Percentiles rank a stretch among this genome's conserved stretches.
Conservation (phyloP, 768 basidiomycete genomes). For the Boletellus ananiceps region DNA sequence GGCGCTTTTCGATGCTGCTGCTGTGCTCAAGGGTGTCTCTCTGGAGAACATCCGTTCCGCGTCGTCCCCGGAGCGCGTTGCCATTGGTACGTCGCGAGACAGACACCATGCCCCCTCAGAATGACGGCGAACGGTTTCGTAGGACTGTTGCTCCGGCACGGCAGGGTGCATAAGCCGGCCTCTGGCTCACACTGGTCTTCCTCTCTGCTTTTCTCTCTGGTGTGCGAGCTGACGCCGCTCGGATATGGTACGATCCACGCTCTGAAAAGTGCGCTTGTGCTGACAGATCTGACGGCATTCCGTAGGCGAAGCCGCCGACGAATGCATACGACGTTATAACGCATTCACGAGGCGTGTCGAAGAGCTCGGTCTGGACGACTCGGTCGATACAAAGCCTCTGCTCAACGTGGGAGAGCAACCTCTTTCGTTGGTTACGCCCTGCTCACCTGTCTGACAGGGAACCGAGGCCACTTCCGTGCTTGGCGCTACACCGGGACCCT, state of each 20-base stretch:
- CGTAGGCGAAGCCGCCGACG: slow-evolving; percentile 41
- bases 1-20: slow-evolving; percentile 52
- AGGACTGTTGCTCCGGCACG: slow-evolving; percentile 70
- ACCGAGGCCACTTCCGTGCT: slow-evolving; percentile 55
- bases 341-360: slow-evolving; percentile 55
- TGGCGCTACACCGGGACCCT: slow-evolving; percentile 58
- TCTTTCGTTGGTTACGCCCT: background rate
- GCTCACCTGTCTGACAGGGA: slow-evolving; percentile 49
- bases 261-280: slow-evolving; percentile 24
- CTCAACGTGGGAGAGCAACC: slow-evolving; percentile 58
- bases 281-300: slow-evolving; percentile 2
- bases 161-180: slow-evolving; percentile 55
- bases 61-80: slow-evolving; percentile 46
- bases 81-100: slow-evolving; percentile 45
- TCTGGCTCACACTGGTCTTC: slow-evolving; percentile 67
- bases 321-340: slow-evolving; percentile 62
- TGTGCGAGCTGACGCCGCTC: slow-evolving; percentile 59
- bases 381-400: slow-evolving; percentile 66
- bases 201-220: slow-evolving; percentile 69
- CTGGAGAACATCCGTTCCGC: slow-evolving; percentile 34
- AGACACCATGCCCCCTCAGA: background rate
- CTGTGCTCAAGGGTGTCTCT: slow-evolving; percentile 33
- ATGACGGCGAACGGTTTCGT: background rate
- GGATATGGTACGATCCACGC: slow-evolving; percentile 38
- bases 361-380: slow-evolving; percentile 53